phyloP scores from a whole-genome alignment of 2,329 filamentous ascomycete genomes.

The Talaromyces sp. region DNA sequence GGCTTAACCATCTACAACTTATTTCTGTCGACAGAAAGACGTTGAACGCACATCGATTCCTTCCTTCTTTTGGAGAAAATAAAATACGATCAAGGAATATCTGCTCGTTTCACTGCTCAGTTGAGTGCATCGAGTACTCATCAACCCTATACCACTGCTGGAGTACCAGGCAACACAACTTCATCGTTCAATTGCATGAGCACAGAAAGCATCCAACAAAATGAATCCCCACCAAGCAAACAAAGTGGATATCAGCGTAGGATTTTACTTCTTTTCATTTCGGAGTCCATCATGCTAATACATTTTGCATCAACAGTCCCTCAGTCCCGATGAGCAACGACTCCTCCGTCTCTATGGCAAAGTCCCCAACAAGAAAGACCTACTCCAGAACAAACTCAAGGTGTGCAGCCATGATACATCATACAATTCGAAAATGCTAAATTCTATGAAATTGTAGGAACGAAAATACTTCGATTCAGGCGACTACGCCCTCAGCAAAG shows the following conservation, averaged over 20 bases:
- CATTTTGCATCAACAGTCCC: slow-evolving; percentile 54
- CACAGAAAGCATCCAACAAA: slow-evolving; percentile 13
- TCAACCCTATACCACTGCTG: neutral
- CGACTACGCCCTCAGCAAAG: slow-evolving; percentile 94
- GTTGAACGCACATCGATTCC: neutral
- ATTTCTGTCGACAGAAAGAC: neutral
- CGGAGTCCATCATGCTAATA: neutral
- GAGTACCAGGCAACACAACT: neutral
- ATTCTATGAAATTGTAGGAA: slow-evolving; percentile 51
- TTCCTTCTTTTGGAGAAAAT: neutral
- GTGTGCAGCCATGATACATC: slow-evolving; percentile 31
- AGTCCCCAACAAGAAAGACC: slow-evolving; percentile 90
- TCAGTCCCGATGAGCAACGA: slow-evolving; percentile 91
- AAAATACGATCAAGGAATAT: neutral
- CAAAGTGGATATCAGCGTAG: slow-evolving; percentile 92
- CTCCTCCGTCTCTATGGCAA: slow-evolving; percentile 97
- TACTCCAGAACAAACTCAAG: slow-evolving; percentile 97
- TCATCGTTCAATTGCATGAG: slow-evolving; percentile 7
- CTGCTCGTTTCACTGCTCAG: neutral
- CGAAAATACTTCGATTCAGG: slow-evolving; percentile 98
- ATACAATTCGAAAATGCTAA: too few relatives aligned
- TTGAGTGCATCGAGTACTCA: neutral
- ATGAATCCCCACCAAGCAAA: slow-evolving; percentile 99
- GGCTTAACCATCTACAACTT: neutral
- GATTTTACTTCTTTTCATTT: slow-evolving; percentile 35